Base-by-base conservation (phyloP, 2,329 filamentous ascomycete species). In the Beauveria caledonica region DNA sequence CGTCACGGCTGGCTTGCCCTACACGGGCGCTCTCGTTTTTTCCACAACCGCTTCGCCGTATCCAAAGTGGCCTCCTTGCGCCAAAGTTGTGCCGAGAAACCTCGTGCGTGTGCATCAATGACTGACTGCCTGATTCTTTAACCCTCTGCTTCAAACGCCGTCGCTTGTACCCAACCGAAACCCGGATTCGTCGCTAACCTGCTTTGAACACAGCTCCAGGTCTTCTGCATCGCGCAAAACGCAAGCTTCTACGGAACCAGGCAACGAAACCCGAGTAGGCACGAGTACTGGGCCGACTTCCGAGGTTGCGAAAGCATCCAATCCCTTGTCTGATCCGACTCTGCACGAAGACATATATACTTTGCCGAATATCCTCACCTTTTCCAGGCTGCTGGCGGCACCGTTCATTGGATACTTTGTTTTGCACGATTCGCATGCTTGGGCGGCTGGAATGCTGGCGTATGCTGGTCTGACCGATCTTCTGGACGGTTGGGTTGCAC, bases 271-370 rank as follows among this genome's bases (percentile, higher is more conserved):
- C 7, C 48, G 42, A 59, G 39, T 59, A 46, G 27, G 39, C n/a
- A 45, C 48, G 9, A 53, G 21, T 15, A 25, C 48, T n/a, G 27
- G n/a, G n/a, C 5, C 13, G 19, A 45, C 27, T 13, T 11, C 25
- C 13, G 39, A 44, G 6, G 48, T 52, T 4, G 25, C 39, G 13
- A 60, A 55, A 33, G 49, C 50, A 3, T 42, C 46, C 1, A 54
- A 49, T 17, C 49, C 44, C 3, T 19, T 19, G 27, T n/a, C 60
- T 3, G 50, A 44, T 5, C 50, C 60, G 21, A 61, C 61, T 15
- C 44, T 72, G 9, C 90, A 87, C 71, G 94, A 99, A 75, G 92
- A 99, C 70, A 96, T 99, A 70, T 97, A 96, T 77, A 99, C 91
- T 40, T 71, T 99, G n/a, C 94, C 94, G 45, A 99, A 99, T 71